These are phyloP conservation scores for Chlorella sp. DNA, from an alignment of 139 green algal species.

Conservation along the genomic window DNA sequence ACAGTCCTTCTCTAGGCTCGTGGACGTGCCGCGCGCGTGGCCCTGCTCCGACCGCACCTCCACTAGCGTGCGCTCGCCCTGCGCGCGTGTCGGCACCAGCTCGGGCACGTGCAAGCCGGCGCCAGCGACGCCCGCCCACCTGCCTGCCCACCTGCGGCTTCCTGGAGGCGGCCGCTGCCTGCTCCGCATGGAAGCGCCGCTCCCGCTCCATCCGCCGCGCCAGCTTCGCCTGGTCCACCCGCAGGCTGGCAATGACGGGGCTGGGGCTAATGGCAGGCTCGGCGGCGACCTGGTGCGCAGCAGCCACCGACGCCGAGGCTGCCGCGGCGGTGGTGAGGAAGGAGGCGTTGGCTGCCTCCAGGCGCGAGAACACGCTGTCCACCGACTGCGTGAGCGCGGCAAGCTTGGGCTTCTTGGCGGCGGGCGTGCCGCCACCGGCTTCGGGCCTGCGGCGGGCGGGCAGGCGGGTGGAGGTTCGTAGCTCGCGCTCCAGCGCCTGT, in stretches of 20 bases:
- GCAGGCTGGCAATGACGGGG: conserved; percentile 6
- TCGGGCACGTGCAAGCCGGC: too few species aligned
- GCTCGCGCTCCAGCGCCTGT: too few species aligned
- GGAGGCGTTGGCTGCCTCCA: conserved; percentile 25
- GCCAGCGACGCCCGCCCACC: too few species aligned
- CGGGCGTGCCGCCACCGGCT: too few species aligned
- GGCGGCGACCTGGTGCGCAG: background rate
- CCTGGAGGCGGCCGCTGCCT: too few species aligned
- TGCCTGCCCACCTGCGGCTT: too few species aligned
- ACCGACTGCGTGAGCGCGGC: background rate
- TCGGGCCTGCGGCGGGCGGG: too few species aligned
- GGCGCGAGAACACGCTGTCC: conserved; percentile 10
- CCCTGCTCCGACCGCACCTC: conserved; percentile 5
- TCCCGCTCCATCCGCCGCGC: conserved; percentile 34
- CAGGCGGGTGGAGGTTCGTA: too few species aligned
- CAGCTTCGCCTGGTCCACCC: conserved; percentile 14
- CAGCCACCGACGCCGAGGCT: background rate
- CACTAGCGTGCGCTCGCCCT: too few species aligned
- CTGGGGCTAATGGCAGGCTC: background rate
- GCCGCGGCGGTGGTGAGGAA: conserved; percentile 13
- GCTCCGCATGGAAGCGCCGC: conserved; percentile 45
- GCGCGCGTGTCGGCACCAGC: too few species aligned
- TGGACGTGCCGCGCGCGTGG: conserved; percentile 27
- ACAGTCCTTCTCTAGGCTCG: conserved; percentile 54
- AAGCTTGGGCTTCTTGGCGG: conserved; percentile 22